Base-by-base conservation (phyloP, 768 basidiomycete genomes). In the Lepiota brunneoincarnata region DNA sequence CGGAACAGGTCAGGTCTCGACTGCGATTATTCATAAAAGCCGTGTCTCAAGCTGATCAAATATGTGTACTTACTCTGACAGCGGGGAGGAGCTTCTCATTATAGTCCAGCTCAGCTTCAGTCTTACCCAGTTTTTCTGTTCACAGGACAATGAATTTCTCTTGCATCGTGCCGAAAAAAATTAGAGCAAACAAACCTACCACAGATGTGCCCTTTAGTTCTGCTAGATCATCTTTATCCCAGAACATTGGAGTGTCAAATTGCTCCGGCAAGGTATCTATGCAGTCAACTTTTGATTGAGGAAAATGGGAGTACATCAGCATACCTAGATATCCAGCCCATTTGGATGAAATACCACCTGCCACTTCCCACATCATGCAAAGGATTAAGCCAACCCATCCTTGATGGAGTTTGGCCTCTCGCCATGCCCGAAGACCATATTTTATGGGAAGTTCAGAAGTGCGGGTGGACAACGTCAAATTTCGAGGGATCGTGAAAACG, bases 191-290 rank as follows among this genome's bases (percentile, higher is more conserved):
- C 80, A 64, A 65, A 93, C 92, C 82, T 78, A 92, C 78, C 69
- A 98, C 84, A n/a, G 85, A 80, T 40, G 93, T 96, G 0, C 93
- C 97, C 54, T 75, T 71, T 12, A 99, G 76, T 59, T 91, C 86
- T 21, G 72, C 68, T 9, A 95, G 69, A 50, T 97, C 93, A 2
- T 77, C 78, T 2, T 80, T 76, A 39, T 65, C 72, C 97, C 97
- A 98, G 64, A 98, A 95, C 91, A 99, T 98, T 0, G 93, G 92
- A 0, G 94, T 95, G 59, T 88, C 79, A 64, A 98, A 98, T 11
- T 60, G 56, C 11, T 63, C 73, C 0, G 95, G 95, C 56, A 98
- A 76, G 14, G 78, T 78, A 23, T 69, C 89, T 90, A 28, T 15
- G 20, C 4, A 47, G 14, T 37, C 38, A 51, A 26, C 31, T 38